phyloP scores from a whole-genome alignment of 352 stramenopile genomes.

The Globisporangium cylindrosporum region DNA sequence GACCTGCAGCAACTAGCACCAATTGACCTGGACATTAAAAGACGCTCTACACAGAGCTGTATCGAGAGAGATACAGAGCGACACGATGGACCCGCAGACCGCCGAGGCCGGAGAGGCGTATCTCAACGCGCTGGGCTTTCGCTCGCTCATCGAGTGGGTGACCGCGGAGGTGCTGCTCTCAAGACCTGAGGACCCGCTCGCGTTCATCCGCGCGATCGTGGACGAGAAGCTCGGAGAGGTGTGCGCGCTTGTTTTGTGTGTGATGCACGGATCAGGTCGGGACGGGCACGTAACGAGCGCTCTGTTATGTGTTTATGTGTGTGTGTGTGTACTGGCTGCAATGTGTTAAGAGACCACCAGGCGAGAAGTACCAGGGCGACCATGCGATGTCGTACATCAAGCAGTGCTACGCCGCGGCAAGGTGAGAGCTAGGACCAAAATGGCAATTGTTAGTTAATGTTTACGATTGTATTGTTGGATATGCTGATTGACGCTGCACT shows the following conservation, averaged over 20 bases:
- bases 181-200: conserved; percentile 83
- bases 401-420: conserved; percentile 85
- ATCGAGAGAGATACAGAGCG: background rate
- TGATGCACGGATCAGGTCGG: background rate
- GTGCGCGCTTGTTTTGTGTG: background rate
- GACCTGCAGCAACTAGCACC: background rate
- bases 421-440: conserved; percentile 22
- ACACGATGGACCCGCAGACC: conserved; percentile 64
- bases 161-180: conserved; percentile 85
- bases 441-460: background rate
- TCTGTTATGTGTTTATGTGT: background rate
- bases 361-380: conserved; percentile 77
- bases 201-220: conserved; percentile 73
- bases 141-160: conserved; percentile 90
- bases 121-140: conserved; percentile 86
- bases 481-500: background rate
- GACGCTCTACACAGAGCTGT: background rate
- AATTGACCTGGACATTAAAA: background rate
- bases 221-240: conserved; percentile 85
- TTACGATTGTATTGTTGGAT: background rate
- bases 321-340: background rate
- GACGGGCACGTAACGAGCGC: background rate
- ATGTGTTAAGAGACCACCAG: conserved; percentile 23
- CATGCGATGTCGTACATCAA: conserved; percentile 84
- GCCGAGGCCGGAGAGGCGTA: conserved; percentile 83